Conservation (phyloP, 768 basidiomycete genomes). For the Pholiota microspora region DNA sequence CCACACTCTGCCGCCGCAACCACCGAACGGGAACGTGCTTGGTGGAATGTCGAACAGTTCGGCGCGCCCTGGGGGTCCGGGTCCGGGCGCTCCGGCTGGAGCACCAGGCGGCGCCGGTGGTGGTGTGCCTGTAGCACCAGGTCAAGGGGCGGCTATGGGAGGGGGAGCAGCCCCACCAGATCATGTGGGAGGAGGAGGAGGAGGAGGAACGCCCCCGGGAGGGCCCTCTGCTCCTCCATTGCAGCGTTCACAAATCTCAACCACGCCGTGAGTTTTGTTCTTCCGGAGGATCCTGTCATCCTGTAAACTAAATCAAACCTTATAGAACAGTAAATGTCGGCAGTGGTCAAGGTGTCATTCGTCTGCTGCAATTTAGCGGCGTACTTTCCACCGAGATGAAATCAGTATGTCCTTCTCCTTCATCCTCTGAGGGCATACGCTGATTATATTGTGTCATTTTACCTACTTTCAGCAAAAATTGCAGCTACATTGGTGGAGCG, state of each 20-base stretch:
- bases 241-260: neutral
- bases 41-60: neutral
- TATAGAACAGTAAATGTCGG: constrained; percentile 25
- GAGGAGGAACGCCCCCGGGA: neutral
- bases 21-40: neutral
- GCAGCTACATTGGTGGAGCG: constrained; percentile 65
- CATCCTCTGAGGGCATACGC: neutral
- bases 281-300: neutral
- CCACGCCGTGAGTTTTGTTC: neutral
- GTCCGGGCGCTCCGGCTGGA: neutral
- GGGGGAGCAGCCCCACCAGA: neutral
- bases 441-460: neutral
- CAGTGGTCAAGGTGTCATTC: constrained; percentile 60
- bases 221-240: neutral
- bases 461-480: constrained; percentile 44
- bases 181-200: neutral
- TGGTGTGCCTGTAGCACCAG: neutral
- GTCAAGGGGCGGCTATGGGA: neutral
- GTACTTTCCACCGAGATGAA: constrained; percentile 54
- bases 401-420: constrained; percentile 33
- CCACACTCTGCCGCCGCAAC: neutral
- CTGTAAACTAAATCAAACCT: too few relatives aligned
- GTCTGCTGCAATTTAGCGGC: constrained; percentile 71
- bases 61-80: neutral
- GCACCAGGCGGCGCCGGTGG: neutral